phyloP scores from a whole-genome alignment of 148 eudicot species.

The Rhododendron simsii region DNA sequence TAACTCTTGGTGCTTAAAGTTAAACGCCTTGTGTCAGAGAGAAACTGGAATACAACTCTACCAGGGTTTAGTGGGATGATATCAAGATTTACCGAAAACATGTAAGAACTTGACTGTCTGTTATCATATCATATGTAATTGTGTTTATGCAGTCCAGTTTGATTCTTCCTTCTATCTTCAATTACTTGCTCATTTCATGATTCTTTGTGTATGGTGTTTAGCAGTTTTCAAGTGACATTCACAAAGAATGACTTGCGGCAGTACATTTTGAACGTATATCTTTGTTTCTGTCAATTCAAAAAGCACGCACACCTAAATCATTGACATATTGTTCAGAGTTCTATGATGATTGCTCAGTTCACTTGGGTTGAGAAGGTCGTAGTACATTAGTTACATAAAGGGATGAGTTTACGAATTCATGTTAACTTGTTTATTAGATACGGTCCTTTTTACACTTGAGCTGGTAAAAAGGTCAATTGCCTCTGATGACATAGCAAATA shows the following conservation, averaged over 20 bases:
- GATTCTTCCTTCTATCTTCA: neutral
- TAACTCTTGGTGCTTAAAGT: neutral
- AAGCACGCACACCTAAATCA: neutral
- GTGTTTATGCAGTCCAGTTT: neutral
- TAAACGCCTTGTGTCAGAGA: constrained; percentile 38
- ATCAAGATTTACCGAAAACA: constrained; percentile 70
- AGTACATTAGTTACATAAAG: neutral
- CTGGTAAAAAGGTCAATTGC: constrained; percentile 61
- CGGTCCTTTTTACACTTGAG: constrained; percentile 3
- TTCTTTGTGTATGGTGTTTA: constrained; percentile 11
- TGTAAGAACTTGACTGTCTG: constrained; percentile 29
- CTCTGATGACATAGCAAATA: constrained; percentile 33
- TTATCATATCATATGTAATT: neutral
- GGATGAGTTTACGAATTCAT: neutral
- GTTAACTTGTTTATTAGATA: neutral
- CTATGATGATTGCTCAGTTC: neutral
- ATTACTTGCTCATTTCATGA: neutral
- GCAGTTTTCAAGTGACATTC: constrained; percentile 62
- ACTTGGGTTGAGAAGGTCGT: neutral
- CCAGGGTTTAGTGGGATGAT: constrained; percentile 92
- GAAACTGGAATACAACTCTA: constrained; percentile 89
- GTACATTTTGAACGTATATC: constrained; percentile 29
- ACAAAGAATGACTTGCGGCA: constrained; percentile 68
- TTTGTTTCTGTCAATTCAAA: neutral
- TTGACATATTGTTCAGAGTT: neutral